Percentiles rank a stretch among this genome's conserved stretches.
These are phyloP conservation scores for Lipomyces yamadae DNA, from an alignment of 805 yeast species.

Conservation along the genomic window DNA sequence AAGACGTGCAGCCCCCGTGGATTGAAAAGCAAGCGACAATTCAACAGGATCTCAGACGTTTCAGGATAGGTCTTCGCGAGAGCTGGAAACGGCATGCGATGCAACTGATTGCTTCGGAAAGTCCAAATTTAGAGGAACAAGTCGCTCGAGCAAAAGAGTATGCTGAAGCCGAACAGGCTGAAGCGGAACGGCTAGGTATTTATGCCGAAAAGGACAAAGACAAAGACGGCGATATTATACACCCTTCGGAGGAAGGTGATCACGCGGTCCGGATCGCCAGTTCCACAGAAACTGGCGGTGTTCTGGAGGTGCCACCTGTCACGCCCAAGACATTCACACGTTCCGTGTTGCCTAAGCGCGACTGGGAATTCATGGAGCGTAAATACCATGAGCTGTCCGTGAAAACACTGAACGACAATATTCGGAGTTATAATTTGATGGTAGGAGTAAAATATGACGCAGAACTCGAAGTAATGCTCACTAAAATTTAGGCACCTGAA, in stretches of 20 bases:
- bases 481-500: constrained; percentile 25
- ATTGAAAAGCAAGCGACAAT: constrained; percentile 74
- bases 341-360: constrained; percentile 23
- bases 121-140: constrained; percentile 46
- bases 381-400: constrained; percentile 33
- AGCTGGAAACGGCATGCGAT: constrained; percentile 38
- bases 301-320: background rate
- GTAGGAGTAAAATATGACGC: background rate
- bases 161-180: constrained; percentile 18
- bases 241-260: constrained; percentile 1
- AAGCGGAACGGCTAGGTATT: constrained; percentile 6
- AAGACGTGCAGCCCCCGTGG: constrained; percentile 89
- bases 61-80: constrained; percentile 50
- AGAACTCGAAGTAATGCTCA: background rate
- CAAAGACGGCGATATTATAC: background rate
- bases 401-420: constrained; percentile 33
- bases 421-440: constrained; percentile 37
- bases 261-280: background rate
- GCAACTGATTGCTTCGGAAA: constrained; percentile 38
- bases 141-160: constrained; percentile 18
- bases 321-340: background rate
- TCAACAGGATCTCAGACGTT: constrained; percentile 52
- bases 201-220: background rate
- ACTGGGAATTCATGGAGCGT: constrained; percentile 32
- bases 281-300: background rate